phyloP scores from a whole-genome alignment of 2,329 filamentous ascomycete species.

The Sarocladiaceae sp. region DNA sequence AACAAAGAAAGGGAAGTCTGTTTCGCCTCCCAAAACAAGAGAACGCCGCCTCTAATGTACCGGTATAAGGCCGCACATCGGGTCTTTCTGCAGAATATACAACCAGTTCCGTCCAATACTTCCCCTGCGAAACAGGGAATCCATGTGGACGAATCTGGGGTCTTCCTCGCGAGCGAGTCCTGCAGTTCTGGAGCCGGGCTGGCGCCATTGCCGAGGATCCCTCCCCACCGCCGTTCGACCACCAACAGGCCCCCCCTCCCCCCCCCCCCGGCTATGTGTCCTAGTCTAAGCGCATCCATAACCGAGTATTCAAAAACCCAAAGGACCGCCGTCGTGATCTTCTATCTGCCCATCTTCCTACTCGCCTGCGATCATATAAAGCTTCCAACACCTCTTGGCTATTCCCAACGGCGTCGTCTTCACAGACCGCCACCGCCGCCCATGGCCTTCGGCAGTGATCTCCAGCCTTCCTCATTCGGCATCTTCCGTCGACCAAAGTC shows the following conservation, averaged over 20 bases:
- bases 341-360: neutral
- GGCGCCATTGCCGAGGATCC: constrained; percentile 6
- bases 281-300: neutral
- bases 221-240: neutral
- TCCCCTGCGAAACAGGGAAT: too few species aligned
- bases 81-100: constrained; percentile 5
- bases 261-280: too few species aligned
- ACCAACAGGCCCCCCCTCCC: neutral
- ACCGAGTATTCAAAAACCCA: too few species aligned
- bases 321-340: neutral
- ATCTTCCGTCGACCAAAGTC: constrained; percentile 76
- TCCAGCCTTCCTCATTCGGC: constrained; percentile 47
- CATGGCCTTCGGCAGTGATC: constrained; percentile 44
- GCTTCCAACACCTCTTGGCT: too few species aligned
- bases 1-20: neutral
- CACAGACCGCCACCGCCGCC: constrained; percentile 27
- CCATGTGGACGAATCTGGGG: too few species aligned
- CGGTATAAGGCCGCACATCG: constrained; percentile 8
- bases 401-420: too few species aligned
- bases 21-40: constrained; percentile 1
- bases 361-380: neutral
- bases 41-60: constrained; percentile 10
- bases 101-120: too few species aligned
- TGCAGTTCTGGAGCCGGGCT: too few species aligned
- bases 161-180: too few species aligned